Conservation (phyloP, 2,329 filamentous ascomycete species). For the Neoscytalidium dimidiatum region DNA sequence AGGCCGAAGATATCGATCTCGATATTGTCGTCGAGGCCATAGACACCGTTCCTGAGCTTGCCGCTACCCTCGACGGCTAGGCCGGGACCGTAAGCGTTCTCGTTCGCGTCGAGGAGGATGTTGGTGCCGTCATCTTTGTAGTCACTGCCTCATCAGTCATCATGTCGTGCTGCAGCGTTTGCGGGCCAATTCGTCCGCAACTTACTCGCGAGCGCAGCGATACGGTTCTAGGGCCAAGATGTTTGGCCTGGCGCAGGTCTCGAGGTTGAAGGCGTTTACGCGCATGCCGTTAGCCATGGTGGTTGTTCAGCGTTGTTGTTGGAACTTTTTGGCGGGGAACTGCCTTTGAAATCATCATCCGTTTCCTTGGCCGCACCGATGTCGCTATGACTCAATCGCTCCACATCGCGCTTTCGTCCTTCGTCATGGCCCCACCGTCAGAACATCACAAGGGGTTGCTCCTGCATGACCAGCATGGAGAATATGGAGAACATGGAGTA, state of each 20-base stretch:
- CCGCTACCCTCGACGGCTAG: constrained; percentile 57
- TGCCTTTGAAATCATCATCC: constrained; percentile 11
- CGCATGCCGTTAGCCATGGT: constrained; percentile 15
- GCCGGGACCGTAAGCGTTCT: constrained; percentile 92
- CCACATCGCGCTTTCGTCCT: not conserved
- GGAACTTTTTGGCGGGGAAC: constrained; percentile 10
- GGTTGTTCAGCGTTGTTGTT: not conserved
- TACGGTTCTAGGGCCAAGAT: constrained; percentile 57
- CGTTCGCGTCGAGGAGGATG: constrained; percentile 94
- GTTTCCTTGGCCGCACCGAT: constrained; percentile 15
- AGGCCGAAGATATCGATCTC: constrained; percentile 77
- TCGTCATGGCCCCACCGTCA: constrained; percentile 13
- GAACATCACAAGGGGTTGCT: constrained; percentile 1
- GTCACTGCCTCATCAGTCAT: constrained; percentile 62
- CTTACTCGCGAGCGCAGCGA: constrained; percentile 56
- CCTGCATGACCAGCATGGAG: not conserved
- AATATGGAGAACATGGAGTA: constrained; percentile 10
- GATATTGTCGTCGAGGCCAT: constrained; percentile 46
- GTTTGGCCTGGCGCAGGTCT: constrained; percentile 54
- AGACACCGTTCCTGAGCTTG: constrained; percentile 48
- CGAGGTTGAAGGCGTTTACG: constrained; percentile 46
- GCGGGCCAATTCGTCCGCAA: constrained; percentile 23
- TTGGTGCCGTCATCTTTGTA: constrained; percentile 99
- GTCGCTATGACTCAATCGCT: constrained; percentile 20
- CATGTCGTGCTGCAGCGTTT: constrained; percentile 25